Percentiles rank a stretch among this genome's conserved stretches.
phyloP scores from a whole-genome alignment of 345 rosid genomes.

The Mangifera indica region DNA sequence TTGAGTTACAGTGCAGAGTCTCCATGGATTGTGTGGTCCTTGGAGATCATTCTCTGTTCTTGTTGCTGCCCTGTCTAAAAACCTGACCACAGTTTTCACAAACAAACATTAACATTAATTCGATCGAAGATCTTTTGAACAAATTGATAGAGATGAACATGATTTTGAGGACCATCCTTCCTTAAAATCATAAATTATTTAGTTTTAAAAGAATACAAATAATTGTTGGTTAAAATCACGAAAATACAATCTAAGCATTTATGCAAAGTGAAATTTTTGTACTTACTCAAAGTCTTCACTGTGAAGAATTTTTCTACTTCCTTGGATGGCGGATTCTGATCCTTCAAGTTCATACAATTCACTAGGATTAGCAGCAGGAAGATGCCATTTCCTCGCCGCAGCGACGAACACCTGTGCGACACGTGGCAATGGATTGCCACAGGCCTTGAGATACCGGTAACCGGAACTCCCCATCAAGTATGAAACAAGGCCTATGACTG shows the following conservation, averaged over 20 bases:
- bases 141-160: too few species aligned
- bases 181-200: too few species aligned
- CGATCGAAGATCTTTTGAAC: too few species aligned
- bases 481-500: conserved; percentile 43
- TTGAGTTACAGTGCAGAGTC: conserved; percentile 83
- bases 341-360: conserved; percentile 66
- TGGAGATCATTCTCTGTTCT: conserved; percentile 46
- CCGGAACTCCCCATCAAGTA: conserved; percentile 36
- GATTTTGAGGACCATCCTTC: too few species aligned
- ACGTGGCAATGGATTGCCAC: conserved; percentile 75
- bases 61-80: conserved; percentile 89
- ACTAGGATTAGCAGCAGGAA: conserved; percentile 30
- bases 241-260: too few species aligned
- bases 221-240: too few species aligned
- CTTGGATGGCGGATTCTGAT: conserved; percentile 66
- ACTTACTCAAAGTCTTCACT: conserved; percentile 48
- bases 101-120: too few species aligned
- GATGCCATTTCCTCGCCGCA: conserved; percentile 45
- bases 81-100: conserved; percentile 27
- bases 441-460: conserved; percentile 50
- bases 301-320: conserved; percentile 75
- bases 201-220: too few species aligned
- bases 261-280: not conserved
- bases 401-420: conserved; percentile 73
- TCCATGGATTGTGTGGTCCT: conserved; percentile 48